These are phyloP conservation scores for Lachnellula cervina DNA, from an alignment of 2,329 filamentous ascomycete species.

Conservation along the genomic window DNA sequence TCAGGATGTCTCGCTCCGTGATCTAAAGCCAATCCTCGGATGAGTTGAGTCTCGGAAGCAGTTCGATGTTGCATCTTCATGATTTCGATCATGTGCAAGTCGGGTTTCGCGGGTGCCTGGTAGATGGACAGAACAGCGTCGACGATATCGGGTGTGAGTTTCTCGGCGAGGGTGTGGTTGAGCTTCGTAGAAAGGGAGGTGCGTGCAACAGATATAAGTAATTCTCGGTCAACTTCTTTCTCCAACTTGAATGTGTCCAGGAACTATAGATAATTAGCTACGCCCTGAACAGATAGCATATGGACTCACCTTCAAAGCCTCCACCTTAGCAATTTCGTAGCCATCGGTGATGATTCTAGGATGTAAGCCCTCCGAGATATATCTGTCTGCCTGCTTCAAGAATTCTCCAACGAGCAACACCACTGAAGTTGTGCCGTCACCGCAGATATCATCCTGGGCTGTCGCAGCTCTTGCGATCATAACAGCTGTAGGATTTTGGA, in stretches of 20 bases:
- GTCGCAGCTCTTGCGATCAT: constrained; percentile 81
- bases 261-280: constrained; percentile 52
- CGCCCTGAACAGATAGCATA: not conserved
- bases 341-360: constrained; percentile 95
- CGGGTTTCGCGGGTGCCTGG: constrained; percentile 82
- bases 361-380: constrained; percentile 95
- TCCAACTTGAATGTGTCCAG: constrained; percentile 89
- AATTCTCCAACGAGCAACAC: constrained; percentile 94
- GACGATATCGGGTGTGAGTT: constrained; percentile 91
- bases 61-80: constrained; percentile 99
- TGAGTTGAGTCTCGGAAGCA: constrained; percentile 92
- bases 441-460: constrained; percentile 96
- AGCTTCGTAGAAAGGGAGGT: constrained; percentile 96
- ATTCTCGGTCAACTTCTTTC: constrained; percentile 85
- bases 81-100: constrained; percentile 98
- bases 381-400: constrained; percentile 93
- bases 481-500: constrained; percentile 96
- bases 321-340: constrained; percentile 92
- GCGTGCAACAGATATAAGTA: constrained; percentile 85
- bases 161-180: constrained; percentile 80
- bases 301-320: constrained; percentile 69
- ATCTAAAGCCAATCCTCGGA: constrained; percentile 86
- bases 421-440: constrained; percentile 95
- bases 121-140: constrained; percentile 95
- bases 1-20: constrained; percentile 96